These are phyloP conservation scores for Erigeron canadensis DNA, from an alignment of 129 eudicot species.

Conservation along the genomic window DNA sequence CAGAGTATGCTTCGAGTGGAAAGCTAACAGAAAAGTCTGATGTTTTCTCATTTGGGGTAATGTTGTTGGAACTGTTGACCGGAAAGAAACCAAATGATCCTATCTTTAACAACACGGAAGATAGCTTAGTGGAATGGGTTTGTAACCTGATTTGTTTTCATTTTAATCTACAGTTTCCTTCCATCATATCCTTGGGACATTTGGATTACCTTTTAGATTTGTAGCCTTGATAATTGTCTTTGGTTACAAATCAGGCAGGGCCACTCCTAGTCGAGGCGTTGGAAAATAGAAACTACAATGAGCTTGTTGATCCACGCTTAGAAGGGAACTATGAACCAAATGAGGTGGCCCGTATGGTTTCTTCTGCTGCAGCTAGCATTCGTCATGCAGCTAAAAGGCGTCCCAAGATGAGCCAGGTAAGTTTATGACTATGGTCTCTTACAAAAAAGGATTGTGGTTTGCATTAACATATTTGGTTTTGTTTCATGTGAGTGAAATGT, in stretches of 20 bases:
- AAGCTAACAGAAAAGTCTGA: conserved; percentile 87
- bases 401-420: conserved; percentile 86
- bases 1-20: conserved; percentile 93
- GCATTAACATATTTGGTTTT: background rate
- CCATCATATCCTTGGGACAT: background rate
- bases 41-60: conserved; percentile 90
- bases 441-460: background rate
- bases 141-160: conserved; percentile 3
- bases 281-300: conserved; percentile 51
- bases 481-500: background rate
- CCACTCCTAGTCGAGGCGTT: conserved; percentile 63
- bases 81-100: conserved; percentile 73
- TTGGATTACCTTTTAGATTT: no score
- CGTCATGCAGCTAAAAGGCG: conserved; percentile 80
- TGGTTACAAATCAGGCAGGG: conserved; percentile 53
- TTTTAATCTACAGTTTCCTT: background rate
- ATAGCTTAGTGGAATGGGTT: conserved; percentile 93
- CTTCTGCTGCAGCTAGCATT: conserved; percentile 67
- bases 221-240: background rate
- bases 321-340: conserved; percentile 44
- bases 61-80: conserved; percentile 78
- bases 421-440: background rate
- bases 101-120: conserved; percentile 50
- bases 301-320: conserved; percentile 64
- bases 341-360: conserved; percentile 66